Conservation (phyloP, 352 stramenopile species). For the Blastocystis sp. region DNA sequence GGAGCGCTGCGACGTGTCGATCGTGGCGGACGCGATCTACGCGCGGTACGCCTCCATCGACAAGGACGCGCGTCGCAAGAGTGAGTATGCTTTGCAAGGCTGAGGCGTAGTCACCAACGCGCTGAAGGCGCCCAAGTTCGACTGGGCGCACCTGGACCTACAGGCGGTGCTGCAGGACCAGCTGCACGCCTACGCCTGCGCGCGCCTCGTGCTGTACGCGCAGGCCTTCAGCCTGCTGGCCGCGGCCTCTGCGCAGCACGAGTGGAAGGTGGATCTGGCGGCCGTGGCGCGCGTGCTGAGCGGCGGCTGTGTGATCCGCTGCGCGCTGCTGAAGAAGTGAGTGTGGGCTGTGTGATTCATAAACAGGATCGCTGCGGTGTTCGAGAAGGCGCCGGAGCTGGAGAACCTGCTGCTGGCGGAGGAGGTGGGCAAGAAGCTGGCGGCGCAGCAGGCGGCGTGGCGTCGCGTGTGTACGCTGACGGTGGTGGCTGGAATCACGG, state of each 20-base stretch:
- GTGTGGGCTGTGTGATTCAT: neutral
- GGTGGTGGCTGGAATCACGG: constrained; percentile 4
- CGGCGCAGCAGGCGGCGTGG: constrained; percentile 10
- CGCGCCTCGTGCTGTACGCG: constrained; percentile 12
- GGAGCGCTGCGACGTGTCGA: neutral
- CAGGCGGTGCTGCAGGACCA: constrained; percentile 5
- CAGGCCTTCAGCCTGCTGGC: constrained; percentile 12
- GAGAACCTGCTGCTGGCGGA: constrained; percentile 1
- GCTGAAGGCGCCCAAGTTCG: constrained; percentile 19
- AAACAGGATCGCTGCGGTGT: neutral
- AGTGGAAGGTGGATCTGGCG: neutral
- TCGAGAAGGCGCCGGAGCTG: neutral
- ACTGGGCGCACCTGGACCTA: constrained; percentile 15
- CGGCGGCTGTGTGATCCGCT: neutral
- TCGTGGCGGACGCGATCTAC: neutral
- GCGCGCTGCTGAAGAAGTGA: constrained; percentile 10
- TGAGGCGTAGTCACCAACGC: constrained; percentile 2
- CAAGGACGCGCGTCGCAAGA: neutral
- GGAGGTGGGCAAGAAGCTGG: neutral
- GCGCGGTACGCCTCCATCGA: neutral
- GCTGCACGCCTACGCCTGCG: constrained; percentile 19
- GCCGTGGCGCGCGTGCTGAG: constrained; percentile 10
- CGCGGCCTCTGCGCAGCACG: neutral
- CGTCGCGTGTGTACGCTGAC: neutral
- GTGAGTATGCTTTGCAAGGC: neutral